These are phyloP conservation scores for Schizosaccharomyces osmophilus DNA, from an alignment of 805 yeast genomes.

Conservation along the genomic window DNA sequence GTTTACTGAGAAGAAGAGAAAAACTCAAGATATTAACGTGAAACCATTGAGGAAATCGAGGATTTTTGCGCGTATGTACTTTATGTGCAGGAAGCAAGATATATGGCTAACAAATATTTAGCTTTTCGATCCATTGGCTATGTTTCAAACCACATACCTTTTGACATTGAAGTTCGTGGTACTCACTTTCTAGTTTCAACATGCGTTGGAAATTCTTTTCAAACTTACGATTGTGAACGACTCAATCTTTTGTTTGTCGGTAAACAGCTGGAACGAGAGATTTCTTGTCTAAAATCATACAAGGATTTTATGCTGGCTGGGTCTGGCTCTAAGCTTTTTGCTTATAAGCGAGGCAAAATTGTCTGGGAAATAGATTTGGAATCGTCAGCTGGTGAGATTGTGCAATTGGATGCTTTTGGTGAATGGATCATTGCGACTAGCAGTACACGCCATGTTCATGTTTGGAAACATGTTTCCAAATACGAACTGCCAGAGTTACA, in stretches of 20 bases:
- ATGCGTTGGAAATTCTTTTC: conserved; percentile 71
- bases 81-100: neutral
- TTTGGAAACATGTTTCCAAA: conserved; percentile 4
- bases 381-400: conserved; percentile 18
- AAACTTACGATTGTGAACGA: conserved; percentile 41
- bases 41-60: conserved; percentile 18
- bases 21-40: neutral
- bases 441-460: conserved; percentile 4
- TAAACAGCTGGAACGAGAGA: neutral
- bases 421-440: conserved; percentile 43
- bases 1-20: neutral
- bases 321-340: conserved; percentile 40
- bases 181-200: conserved; percentile 70
- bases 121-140: conserved; percentile 33
- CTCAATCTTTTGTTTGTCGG: neutral
- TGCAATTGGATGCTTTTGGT: conserved; percentile 40
- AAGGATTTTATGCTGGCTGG: conserved; percentile 23
- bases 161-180: conserved; percentile 73
- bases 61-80: conserved; percentile 33
- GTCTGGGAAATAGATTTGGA: conserved; percentile 18
- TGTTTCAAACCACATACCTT: conserved; percentile 68
- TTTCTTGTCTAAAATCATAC: neutral
- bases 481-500: conserved; percentile 29
- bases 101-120: neutral
- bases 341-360: conserved; percentile 56